phyloP scores from a whole-genome alignment of 2,329 filamentous ascomycete species.

The Leptographium flavum region DNA sequence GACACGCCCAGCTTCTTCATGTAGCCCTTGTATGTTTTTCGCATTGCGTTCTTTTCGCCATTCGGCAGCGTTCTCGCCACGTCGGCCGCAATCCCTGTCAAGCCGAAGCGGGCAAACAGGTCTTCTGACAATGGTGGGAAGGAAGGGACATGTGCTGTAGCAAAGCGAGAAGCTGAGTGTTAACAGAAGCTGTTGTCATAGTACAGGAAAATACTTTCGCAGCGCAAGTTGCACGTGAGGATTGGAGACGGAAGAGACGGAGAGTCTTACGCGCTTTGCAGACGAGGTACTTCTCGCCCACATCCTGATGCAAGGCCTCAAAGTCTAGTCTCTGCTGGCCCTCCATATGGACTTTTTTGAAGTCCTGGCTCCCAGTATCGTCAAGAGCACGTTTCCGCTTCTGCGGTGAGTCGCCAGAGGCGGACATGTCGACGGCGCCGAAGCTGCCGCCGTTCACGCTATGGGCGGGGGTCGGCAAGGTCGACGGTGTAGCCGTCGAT shows the following conservation, averaged over 20 bases:
- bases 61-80: slow-evolving; percentile 50
- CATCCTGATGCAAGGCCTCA: slow-evolving; percentile 50
- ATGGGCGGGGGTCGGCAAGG: slow-evolving; percentile 47
- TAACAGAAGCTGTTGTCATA: slow-evolving; percentile 21
- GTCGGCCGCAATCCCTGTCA: slow-evolving; percentile 42
- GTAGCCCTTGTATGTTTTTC: slow-evolving; percentile 55
- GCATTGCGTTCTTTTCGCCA: slow-evolving; percentile 51
- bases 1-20: slow-evolving; percentile 49
- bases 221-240: neutral
- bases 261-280: slow-evolving; percentile 48
- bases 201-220: neutral
- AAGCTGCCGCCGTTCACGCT: slow-evolving; percentile 42
- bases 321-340: slow-evolving; percentile 42
- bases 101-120: slow-evolving; percentile 42
- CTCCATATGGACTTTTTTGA: slow-evolving; percentile 50
- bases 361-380: slow-evolving; percentile 39
- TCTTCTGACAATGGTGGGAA: slow-evolving; percentile 38
- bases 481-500: slow-evolving; percentile 28
- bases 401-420: slow-evolving; percentile 37
- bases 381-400: slow-evolving; percentile 49
- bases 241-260: neutral
- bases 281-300: slow-evolving; percentile 53
- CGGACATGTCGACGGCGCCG: slow-evolving; percentile 24
- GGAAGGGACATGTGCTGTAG: slow-evolving; percentile 32
- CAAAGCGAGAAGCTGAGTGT: slow-evolving; percentile 18